phyloP scores from a whole-genome alignment of 2,329 filamentous ascomycete genomes.

The Alternaria arbusti region DNA sequence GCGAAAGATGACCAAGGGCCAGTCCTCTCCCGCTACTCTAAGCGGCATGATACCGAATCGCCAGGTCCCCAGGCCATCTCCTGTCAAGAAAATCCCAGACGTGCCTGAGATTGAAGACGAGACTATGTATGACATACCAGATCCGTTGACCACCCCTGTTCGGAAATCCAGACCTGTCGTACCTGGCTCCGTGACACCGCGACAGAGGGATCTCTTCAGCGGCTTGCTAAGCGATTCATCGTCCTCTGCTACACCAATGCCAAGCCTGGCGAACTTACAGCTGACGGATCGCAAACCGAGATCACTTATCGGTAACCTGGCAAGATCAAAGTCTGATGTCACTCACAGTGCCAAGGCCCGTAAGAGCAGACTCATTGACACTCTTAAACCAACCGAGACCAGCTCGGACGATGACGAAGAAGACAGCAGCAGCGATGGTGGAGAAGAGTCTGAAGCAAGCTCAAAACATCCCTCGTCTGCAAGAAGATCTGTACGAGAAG shows the following conservation, averaged over 20 bases:
- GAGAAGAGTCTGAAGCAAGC: conserved; percentile 11
- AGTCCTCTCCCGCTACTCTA: conserved; percentile 44
- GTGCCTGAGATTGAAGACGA: conserved; percentile 32
- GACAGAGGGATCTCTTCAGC: conserved; percentile 44
- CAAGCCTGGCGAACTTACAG: conserved; percentile 39
- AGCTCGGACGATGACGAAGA: conserved; percentile 35
- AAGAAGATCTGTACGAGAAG: background rate
- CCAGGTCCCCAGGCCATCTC: conserved; percentile 21
- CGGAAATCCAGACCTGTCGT: conserved; percentile 14
- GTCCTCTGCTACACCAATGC: conserved; percentile 37
- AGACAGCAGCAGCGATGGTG: conserved; percentile 33
- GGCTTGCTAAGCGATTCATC: conserved; percentile 40
- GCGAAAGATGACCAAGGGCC: conserved; percentile 30
- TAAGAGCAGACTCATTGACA: conserved; percentile 40
- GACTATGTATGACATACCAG: conserved; percentile 46
- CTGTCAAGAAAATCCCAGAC: conserved; percentile 18
- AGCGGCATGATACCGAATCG: conserved; percentile 40
- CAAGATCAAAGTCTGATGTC: conserved; percentile 44
- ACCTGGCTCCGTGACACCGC: conserved; percentile 44
- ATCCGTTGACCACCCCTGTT: conserved; percentile 28
- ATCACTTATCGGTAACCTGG: conserved; percentile 27
- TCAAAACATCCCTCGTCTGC: background rate
- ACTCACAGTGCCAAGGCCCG: conserved; percentile 29
- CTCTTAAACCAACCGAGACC: conserved; percentile 34
- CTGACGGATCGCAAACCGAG: conserved; percentile 35